Percentiles rank a stretch among this genome's conserved stretches.
Conservation (phyloP, 495 filamentous ascomycete species). For the Penicillium maclennaniae region DNA sequence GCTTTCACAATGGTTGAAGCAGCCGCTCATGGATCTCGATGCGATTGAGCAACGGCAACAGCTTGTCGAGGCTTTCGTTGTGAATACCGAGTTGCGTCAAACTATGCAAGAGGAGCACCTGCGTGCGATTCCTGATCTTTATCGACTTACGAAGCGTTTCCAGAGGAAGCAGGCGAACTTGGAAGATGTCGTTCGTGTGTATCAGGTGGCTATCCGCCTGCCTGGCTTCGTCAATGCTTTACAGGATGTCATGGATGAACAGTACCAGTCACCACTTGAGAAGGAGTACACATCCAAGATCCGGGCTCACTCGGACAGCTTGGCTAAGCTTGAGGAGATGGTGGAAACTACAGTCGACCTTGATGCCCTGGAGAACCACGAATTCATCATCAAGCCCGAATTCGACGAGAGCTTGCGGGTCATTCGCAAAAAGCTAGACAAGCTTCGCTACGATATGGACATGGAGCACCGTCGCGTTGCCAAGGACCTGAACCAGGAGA, state of each 20-base stretch:
- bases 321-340: slow-evolving; percentile 91
- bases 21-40: slow-evolving; percentile 86
- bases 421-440: slow-evolving; percentile 87
- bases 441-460: slow-evolving; percentile 77
- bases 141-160: slow-evolving; percentile 90
- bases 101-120: slow-evolving; percentile 98
- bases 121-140: slow-evolving; percentile 89
- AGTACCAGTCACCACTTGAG: slow-evolving; percentile 84
- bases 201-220: slow-evolving; percentile 88
- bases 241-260: slow-evolving; percentile 92
- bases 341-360: slow-evolving; percentile 98
- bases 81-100: slow-evolving; percentile 89
- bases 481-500: slow-evolving; percentile 83
- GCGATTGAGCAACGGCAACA: slow-evolving; percentile 92
- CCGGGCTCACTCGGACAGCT: slow-evolving; percentile 66
- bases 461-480: slow-evolving; percentile 73
- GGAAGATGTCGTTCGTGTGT: slow-evolving; percentile 92
- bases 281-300: slow-evolving; percentile 84
- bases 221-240: slow-evolving; percentile 86
- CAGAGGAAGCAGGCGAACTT: slow-evolving; percentile 85
- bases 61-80: slow-evolving; percentile 91
- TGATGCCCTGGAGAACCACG: slow-evolving; percentile 91
- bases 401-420: slow-evolving; percentile 87
- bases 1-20: slow-evolving; percentile 95
- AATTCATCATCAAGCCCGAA: slow-evolving; percentile 98